These are phyloP conservation scores for Tuctoria greenei DNA, from an alignment of 176 grass and related monocot species.

Conservation along the genomic window DNA sequence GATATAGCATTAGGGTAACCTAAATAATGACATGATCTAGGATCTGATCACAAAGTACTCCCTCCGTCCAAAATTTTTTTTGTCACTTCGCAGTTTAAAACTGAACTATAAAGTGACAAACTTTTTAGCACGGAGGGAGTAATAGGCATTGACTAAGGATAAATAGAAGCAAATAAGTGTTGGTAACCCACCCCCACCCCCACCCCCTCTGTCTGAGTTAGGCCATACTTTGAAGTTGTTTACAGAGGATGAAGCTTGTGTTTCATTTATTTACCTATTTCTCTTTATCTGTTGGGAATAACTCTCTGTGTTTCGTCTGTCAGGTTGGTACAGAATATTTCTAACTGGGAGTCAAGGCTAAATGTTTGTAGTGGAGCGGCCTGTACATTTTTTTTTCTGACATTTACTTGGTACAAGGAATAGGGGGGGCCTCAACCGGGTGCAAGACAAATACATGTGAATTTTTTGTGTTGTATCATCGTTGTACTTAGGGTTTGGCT, in stretches of 20 bases:
- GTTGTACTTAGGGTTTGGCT: conserved; percentile 54
- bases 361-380: conserved; percentile 41
- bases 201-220: too few relatives aligned
- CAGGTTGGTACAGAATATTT: conserved; percentile 59
- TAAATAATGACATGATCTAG: background rate
- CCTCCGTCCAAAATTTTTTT: too few relatives aligned
- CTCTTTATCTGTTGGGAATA: background rate
- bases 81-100: too few relatives aligned
- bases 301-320: conserved; percentile 25
- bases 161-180: background rate
- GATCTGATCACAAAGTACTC: background rate
- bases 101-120: conserved; percentile 31
- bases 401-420: conserved; percentile 54
- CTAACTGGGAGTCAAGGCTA: conserved; percentile 47
- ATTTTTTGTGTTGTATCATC: conserved; percentile 52
- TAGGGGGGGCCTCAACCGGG: too few relatives aligned
- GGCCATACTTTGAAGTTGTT: background rate
- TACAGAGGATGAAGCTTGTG: background rate
- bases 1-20: background rate
- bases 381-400: conserved; percentile 61
- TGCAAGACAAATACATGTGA: too few relatives aligned
- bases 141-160: too few relatives aligned
- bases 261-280: background rate
- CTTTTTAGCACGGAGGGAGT: too few relatives aligned
- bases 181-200: too few relatives aligned